Evolutionary conservation across 495 filamentous ascomycete genomes (phyloP).

Genomic region (Aspergillus panamensis): DNA sequence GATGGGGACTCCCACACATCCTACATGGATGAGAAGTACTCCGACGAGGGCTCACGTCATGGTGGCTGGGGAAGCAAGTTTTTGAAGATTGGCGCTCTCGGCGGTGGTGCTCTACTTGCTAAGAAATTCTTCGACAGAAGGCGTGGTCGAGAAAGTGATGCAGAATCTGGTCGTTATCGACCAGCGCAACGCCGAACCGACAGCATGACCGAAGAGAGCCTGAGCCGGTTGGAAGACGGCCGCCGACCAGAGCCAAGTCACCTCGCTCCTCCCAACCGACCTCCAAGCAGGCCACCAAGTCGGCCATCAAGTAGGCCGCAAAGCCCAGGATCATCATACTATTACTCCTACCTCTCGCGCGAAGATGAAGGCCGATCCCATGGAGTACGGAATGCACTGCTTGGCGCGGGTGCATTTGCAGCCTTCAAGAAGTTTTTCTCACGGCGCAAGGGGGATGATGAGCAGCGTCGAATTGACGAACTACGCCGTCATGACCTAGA

Average conservation of each 20-base stretch:
- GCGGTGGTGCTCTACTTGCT: conserved; percentile 62
- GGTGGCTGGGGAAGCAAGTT: conserved; percentile 63
- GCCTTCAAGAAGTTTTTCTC: conserved; percentile 63
- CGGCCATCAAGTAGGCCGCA: conserved; percentile 39
- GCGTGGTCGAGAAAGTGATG: conserved; percentile 52
- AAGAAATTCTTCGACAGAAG: conserved; percentile 62
- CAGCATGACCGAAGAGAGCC: conserved; percentile 42
- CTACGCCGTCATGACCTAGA: conserved; percentile 55
- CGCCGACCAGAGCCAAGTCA: conserved; percentile 40
- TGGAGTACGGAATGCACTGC: conserved; percentile 58
- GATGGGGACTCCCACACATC: conserved; percentile 47
- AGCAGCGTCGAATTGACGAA: conserved; percentile 61
- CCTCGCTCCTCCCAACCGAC: conserved; percentile 41
- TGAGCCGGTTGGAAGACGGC: conserved; percentile 44
- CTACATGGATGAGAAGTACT: conserved; percentile 61
- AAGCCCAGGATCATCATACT: conserved; percentile 44
- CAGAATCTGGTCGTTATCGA: conserved; percentile 49
- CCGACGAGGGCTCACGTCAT: conserved; percentile 41
- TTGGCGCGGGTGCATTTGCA: conserved; percentile 63
- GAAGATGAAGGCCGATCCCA: conserved; percentile 41
- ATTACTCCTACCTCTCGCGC: conserved; percentile 44
- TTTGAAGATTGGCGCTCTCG: conserved; percentile 60
- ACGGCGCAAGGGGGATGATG: conserved; percentile 56
- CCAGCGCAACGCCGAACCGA: conserved; percentile 42
- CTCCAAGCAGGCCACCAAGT: conserved; percentile 39